phyloP scores from a whole-genome alignment of 106 monocot species.

The Ottelia alismoides region DNA sequence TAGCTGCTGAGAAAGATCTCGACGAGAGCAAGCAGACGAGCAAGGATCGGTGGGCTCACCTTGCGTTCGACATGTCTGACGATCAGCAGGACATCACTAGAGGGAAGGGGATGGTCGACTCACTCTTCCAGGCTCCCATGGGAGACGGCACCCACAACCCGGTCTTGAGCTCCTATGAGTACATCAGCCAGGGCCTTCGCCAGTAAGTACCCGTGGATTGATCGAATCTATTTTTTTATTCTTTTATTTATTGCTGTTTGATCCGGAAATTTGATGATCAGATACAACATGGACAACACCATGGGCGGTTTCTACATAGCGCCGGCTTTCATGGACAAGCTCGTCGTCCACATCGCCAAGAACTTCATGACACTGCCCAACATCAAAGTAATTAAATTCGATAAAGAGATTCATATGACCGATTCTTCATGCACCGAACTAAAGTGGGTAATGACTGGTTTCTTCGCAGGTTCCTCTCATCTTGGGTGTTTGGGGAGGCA shows the following conservation, averaged over 20 bases:
- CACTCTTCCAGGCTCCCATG: constrained; percentile 82
- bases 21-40: constrained; percentile 71
- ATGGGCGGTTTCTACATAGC: constrained; percentile 86
- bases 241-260: neutral
- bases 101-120: constrained; percentile 72
- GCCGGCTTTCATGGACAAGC: constrained; percentile 94
- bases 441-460: too few species aligned
- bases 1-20: constrained; percentile 36
- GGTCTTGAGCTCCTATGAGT: constrained; percentile 74
- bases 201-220: constrained; percentile 18
- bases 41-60: constrained; percentile 53
- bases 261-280: constrained; percentile 1
- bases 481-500: constrained; percentile 99
- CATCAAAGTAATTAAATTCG: constrained; percentile 58
- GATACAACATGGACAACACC: constrained; percentile 66
- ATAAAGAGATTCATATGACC: neutral
- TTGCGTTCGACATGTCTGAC: constrained; percentile 58
- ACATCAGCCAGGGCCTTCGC: constrained; percentile 79
- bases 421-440: too few species aligned
- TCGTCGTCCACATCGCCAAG: constrained; percentile 87
- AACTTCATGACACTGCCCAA: constrained; percentile 92
- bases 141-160: constrained; percentile 78
- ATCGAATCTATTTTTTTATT: neutral
- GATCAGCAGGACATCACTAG: constrained; percentile 97
- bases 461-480: constrained; percentile 89